Conservation (phyloP, 164 flowering plant genomes). For the Chimonanthus salicifolius region DNA sequence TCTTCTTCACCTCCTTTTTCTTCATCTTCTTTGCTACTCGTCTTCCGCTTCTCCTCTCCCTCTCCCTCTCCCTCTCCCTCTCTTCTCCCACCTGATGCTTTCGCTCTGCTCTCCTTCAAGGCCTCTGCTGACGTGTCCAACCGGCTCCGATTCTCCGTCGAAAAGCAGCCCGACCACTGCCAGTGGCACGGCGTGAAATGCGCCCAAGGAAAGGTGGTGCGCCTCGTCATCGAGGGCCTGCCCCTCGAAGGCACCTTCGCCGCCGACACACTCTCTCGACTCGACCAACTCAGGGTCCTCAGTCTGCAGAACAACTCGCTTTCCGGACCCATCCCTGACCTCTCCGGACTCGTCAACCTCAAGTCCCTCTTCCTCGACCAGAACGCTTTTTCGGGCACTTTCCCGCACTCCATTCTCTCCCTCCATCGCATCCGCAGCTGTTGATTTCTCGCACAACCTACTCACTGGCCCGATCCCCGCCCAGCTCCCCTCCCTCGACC, state of each 20-base stretch:
- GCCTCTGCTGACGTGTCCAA: slow-evolving; percentile 45
- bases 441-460: slow-evolving; percentile 65
- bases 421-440: slow-evolving; percentile 56
- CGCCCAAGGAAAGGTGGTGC: slow-evolving; percentile 32
- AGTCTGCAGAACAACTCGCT: slow-evolving; percentile 72
- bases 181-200: slow-evolving; percentile 71
- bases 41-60: background rate
- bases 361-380: slow-evolving; percentile 64
- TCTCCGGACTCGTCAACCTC: slow-evolving; percentile 56
- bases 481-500: slow-evolving; percentile 31
- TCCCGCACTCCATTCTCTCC: slow-evolving; percentile 56
- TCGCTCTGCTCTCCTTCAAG: slow-evolving; percentile 55
- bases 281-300: slow-evolving; percentile 80
- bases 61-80: slow-evolving; percentile 1
- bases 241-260: slow-evolving; percentile 49
- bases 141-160: slow-evolving; percentile 37
- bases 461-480: slow-evolving; percentile 54
- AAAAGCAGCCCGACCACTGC: slow-evolving; percentile 31
- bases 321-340: slow-evolving; percentile 75
- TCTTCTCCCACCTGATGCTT: slow-evolving; percentile 37
- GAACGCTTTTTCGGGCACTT: slow-evolving; percentile 63
- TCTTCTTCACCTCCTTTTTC: slow-evolving; percentile 3
- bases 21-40: background rate
- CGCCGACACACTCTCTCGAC: slow-evolving; percentile 38
- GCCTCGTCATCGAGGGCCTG: slow-evolving; percentile 41